phyloP scores from a whole-genome alignment of 202 grass and related monocot species.

The Cymbopogon flexuosus region DNA sequence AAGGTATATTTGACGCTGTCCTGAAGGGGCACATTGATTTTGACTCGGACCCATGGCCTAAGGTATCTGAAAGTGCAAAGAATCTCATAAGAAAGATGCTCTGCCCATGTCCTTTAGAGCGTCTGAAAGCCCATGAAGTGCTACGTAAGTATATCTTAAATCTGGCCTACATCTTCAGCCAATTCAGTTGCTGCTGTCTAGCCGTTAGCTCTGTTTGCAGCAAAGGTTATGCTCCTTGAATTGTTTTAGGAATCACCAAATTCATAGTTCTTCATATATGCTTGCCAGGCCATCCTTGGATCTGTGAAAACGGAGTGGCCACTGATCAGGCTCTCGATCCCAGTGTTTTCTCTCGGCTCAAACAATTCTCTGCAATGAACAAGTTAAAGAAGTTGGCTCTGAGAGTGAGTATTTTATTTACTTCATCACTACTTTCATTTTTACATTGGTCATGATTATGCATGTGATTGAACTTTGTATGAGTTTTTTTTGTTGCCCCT shows the following conservation, averaged over 20 bases:
- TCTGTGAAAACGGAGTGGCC: slow-evolving; percentile 69
- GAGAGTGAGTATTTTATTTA: slow-evolving; percentile 55
- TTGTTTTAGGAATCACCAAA: neutral
- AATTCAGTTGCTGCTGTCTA: neutral
- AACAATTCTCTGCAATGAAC: slow-evolving; percentile 90
- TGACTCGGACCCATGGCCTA: slow-evolving; percentile 62
- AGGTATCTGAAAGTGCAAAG: slow-evolving; percentile 80
- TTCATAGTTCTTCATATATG: neutral
- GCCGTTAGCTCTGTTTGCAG: neutral
- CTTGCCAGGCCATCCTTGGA: slow-evolving; percentile 83
- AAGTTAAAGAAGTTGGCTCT: slow-evolving; percentile 91
- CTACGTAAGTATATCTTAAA: slow-evolving; percentile 54
- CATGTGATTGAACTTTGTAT: neutral
- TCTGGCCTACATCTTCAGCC: neutral
- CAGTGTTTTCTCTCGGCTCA: slow-evolving; percentile 76
- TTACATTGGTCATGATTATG: neutral
- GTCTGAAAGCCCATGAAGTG: slow-evolving; percentile 81
- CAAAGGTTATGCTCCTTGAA: neutral
- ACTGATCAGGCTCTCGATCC: slow-evolving; percentile 64
- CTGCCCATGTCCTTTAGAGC: slow-evolving; percentile 53
- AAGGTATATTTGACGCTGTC: slow-evolving; percentile 95
- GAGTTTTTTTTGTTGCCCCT: neutral
- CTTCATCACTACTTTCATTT: neutral
- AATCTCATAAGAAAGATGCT: slow-evolving; percentile 88
- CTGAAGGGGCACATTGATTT: slow-evolving; percentile 86